Conservation (phyloP, 106 monocot species). For the Platanthera guangdongensis region DNA sequence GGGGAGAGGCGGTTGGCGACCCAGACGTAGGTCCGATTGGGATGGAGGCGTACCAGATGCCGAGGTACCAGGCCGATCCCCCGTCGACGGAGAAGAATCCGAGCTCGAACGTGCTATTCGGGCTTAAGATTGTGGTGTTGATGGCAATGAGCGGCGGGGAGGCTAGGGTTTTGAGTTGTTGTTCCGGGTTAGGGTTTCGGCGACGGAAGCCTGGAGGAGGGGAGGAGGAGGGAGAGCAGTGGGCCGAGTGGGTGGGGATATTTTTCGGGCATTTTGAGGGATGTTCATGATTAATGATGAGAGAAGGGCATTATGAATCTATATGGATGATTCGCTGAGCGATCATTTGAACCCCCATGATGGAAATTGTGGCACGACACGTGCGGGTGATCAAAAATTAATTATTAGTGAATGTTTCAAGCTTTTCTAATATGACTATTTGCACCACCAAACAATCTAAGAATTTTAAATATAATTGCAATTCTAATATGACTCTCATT, state of each 20-base stretch:
- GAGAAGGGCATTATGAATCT: not conserved
- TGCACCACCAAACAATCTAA: no score
- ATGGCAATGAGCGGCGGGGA: slow-evolving; percentile 15
- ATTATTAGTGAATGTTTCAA: no score
- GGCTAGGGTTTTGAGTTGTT: not conserved
- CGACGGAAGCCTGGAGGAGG: not conserved
- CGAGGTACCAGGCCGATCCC: slow-evolving; percentile 27
- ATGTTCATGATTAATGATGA: not conserved
- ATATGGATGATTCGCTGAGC: not conserved
- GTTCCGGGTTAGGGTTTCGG: slow-evolving; percentile 4
- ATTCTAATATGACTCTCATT: not conserved
- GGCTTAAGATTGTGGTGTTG: slow-evolving; percentile 41
- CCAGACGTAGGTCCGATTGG: slow-evolving; percentile 58
- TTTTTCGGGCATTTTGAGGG: slow-evolving; percentile 3
- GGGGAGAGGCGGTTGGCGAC: slow-evolving; percentile 45
- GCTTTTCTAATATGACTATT: no score
- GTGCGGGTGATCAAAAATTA: no score
- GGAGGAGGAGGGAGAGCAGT: not conserved
- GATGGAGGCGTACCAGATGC: slow-evolving; percentile 61
- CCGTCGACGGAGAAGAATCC: slow-evolving; percentile 47
- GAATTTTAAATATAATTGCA: no score
- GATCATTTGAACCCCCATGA: no score
- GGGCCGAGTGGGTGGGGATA: not conserved
- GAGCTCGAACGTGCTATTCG: slow-evolving; percentile 36
- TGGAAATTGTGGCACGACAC: no score